These are phyloP conservation scores for Sabuloglossum arenarium DNA, from an alignment of 495 filamentous ascomycete genomes.

Conservation along the genomic window DNA sequence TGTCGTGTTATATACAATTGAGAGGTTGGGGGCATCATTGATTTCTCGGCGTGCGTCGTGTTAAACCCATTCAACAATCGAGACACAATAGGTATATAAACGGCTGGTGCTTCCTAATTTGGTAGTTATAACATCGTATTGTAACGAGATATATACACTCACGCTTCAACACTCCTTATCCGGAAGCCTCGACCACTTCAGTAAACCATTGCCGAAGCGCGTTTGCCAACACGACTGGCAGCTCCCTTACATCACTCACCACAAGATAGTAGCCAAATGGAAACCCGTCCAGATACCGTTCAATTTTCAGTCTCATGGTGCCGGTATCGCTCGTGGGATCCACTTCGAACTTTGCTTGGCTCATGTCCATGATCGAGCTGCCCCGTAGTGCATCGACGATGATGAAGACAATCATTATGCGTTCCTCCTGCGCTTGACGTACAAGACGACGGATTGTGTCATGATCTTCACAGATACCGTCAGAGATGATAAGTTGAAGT, in stretches of 20 bases:
- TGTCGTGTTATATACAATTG: too few relatives aligned
- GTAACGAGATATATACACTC: too few relatives aligned
- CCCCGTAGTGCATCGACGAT: constrained; percentile 62
- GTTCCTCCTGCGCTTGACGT: constrained; percentile 69
- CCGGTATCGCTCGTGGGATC: constrained; percentile 23
- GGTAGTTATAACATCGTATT: too few relatives aligned
- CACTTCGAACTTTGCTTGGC: constrained; percentile 53
- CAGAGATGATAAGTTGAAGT: constrained; percentile 74
- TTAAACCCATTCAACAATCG: too few relatives aligned
- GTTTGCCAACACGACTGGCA: constrained; percentile 71
- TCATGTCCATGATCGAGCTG: constrained; percentile 54
- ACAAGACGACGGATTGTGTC: constrained; percentile 63
- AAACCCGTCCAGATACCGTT: constrained; percentile 83
- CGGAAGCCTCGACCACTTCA: constrained; percentile 48
- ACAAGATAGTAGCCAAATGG: constrained; percentile 93
- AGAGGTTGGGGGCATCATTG: too few relatives aligned
- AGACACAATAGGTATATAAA: too few relatives aligned
- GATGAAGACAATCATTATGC: constrained; percentile 96
- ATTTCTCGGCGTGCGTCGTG: too few relatives aligned
- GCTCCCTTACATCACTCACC: constrained; percentile 73
- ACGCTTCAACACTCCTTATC: too few relatives aligned
- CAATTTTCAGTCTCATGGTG: constrained; percentile 52
- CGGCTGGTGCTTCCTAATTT: too few relatives aligned
- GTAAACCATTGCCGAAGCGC: constrained; percentile 92
- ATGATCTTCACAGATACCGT: constrained; percentile 82